Base-by-base conservation (phyloP, 345 rosid genomes). In the Hevea brasiliensis region DNA sequence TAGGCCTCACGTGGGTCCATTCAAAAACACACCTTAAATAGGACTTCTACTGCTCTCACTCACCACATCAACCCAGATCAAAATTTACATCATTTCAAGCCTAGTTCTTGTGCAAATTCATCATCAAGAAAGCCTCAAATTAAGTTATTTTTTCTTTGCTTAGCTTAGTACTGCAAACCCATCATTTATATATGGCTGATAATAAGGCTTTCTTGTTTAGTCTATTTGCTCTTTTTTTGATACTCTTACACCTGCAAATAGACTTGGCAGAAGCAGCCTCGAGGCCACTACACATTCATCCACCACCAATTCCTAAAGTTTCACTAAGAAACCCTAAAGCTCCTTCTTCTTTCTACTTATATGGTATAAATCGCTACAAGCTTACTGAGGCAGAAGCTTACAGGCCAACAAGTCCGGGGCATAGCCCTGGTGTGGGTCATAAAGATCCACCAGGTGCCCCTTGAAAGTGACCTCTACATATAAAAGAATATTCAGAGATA, bases 381-480 rank as follows among this genome's bases (percentile, higher is more conserved):
- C 68, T 8, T 47, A 67, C 40, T 0, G 80, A 64, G 68, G 0
- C 51, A 0, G 80, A 73, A 7, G 87, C 89, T 60, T 83, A 15
- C 58, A 76, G 85, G 61, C 89, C 89, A 23, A 86, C 89, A 23
- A 57, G 41, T 70, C 89, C 85, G 3, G 89, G 89, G 2, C 87
- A 78, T 21, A 86, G 89, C 73, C 87, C 89, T 42, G 89, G 89
- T 47, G 78, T 79, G 54, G 89, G 89, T 23, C 85, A 86, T 66
- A 0, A 56, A 0, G 0, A 29, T 1, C 87, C 89, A 26, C 85
- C 87, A 0, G 32, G 61, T 58, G 37, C 68, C 65, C 40, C 51
- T 32, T 83, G 51, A 76, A 44, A 24, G 2, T 37, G 10, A 7
- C 65, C 35, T 32, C 37, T 5, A 14, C n/a, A 18, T 2, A 50